A percentile compares a stretch with the other conserved stretches of the same genome.
These are phyloP conservation scores for Stropharia rugosoannulata DNA, from an alignment of 768 basidiomycete species.

Conservation along the genomic window DNA sequence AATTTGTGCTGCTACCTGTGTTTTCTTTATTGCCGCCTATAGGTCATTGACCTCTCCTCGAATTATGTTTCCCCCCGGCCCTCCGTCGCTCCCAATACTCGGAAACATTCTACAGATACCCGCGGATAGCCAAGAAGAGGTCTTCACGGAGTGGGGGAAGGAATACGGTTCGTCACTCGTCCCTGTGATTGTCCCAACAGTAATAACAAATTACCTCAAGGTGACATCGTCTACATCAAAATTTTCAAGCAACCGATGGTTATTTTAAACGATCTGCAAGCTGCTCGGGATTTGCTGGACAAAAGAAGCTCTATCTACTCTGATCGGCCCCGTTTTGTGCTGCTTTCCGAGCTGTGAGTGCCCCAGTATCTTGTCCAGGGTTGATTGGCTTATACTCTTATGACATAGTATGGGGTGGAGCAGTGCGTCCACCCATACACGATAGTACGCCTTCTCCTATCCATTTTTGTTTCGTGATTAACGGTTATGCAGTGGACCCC, in stretches of 20 bases:
- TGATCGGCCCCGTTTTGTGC: conserved; percentile 46
- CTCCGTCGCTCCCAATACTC: conserved; percentile 41
- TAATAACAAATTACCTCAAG: conserved; percentile 25
- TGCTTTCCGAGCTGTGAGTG: conserved; percentile 47
- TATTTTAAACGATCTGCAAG: conserved; percentile 46
- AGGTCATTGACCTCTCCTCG: conserved; percentile 21
- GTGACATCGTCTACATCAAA: conserved; percentile 40
- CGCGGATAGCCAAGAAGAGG: conserved; percentile 33
- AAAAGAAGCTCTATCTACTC: conserved; percentile 56
- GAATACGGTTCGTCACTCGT: conserved; percentile 38
- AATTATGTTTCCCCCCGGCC: conserved; percentile 45
- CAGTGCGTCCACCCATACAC: conserved; percentile 42
- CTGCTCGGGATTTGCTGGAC: conserved; percentile 48
- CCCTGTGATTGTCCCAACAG: neutral
- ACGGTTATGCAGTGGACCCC: conserved; percentile 38
- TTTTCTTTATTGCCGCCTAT: conserved; percentile 20
- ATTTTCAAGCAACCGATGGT: conserved; percentile 47
- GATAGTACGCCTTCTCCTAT: conserved; percentile 37
- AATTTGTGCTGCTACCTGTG: conserved; percentile 11
- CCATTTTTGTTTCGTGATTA: conserved; percentile 3
- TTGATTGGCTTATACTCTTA: conserved; percentile 1
- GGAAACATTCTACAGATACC: conserved; percentile 50
- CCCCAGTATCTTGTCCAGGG: neutral
- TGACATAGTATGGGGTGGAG: conserved; percentile 46
- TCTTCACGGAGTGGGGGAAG: conserved; percentile 39